Evolutionary conservation across 371 early-diverging fungal genomes (phyloP), one percentile per base, ranked within the genome.

Genomic region (Mucor ambiguus): DNA sequence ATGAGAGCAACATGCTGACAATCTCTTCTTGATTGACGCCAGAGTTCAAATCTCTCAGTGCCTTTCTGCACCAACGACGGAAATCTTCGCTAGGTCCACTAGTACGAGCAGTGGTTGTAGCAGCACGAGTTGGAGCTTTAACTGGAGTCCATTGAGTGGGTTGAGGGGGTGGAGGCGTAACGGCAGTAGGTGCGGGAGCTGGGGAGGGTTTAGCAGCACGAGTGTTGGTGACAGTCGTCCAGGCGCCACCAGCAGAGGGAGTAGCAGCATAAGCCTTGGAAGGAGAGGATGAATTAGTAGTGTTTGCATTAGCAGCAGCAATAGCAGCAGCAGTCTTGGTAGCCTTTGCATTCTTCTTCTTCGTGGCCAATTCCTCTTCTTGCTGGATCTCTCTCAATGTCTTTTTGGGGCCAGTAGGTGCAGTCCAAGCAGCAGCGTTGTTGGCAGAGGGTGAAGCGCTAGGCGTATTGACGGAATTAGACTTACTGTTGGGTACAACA

Each of bases 11-110:
- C 86, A 94, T 88, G 68, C 89, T 83, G 52, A 94, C 81, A 63
- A 93, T 90, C 60, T 94, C 93, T 60, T 90, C 90, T 26, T 81
- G 79, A 70, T 91, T 87, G n/a, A 90, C 87, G 38, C 87, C 88
- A 33, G 70, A 63, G 46, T 85, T 88, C 32, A 94, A 77, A 32
- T 83, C 88, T 70, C 86, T 85, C 41, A 93, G 75, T 3, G 89
- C 81, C 49, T 85, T 76, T 58, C 86, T 79, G 68, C 92, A 91
- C 93, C 94, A 94, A 48, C 85, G 85, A 61, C 89, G 69, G 75
- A 94, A 94, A 18, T 90, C 90, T 52, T 90, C 88, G 20, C 91
- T 90, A 3, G 94, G 90, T 6, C 63, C 73, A 52, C 57, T 30
- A 6, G 61, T 61, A 11, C 72, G 58, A n/a, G 67, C 66, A 28